These are phyloP conservation scores for Carex parvula DNA, from an alignment of 176 grass and related monocot species.

Conservation along the genomic window DNA sequence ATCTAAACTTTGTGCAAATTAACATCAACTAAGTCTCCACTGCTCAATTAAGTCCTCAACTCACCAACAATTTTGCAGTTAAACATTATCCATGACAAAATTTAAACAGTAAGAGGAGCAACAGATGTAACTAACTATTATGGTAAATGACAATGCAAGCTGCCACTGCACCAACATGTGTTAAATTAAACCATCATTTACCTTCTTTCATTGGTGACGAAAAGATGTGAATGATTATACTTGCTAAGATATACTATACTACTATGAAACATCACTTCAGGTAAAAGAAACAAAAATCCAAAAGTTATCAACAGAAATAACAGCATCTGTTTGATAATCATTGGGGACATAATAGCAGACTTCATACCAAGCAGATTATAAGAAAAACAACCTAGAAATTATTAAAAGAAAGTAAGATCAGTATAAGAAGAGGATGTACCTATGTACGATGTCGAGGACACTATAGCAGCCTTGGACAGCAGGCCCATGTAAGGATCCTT, in stretches of 20 bases:
- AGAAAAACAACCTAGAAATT: neutral
- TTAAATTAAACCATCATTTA: neutral
- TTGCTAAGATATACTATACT: neutral
- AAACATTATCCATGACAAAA: neutral
- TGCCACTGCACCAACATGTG: neutral
- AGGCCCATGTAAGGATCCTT: conserved; percentile 89
- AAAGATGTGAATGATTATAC: neutral
- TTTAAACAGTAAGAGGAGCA: neutral
- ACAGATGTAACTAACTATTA: neutral
- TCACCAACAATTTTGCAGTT: conserved; percentile 6
- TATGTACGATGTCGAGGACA: conserved; percentile 90
- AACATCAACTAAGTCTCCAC: neutral
- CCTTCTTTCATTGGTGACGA: neutral
- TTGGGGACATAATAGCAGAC: neutral
- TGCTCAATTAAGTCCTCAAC: neutral
- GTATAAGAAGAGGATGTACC: conserved; percentile 31
- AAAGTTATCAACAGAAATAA: neutral
- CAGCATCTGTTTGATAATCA: neutral
- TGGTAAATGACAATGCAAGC: neutral
- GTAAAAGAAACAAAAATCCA: conserved; percentile 3
- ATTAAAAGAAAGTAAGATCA: neutral
- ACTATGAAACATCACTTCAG: neutral
- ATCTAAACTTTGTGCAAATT: neutral
- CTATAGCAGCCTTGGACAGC: conserved; percentile 87
- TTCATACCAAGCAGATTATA: neutral